Percentiles rank a stretch among this genome's conserved stretches.
phyloP scores from a whole-genome alignment of 805 yeast species.

The Cephaloascus fragrans region DNA sequence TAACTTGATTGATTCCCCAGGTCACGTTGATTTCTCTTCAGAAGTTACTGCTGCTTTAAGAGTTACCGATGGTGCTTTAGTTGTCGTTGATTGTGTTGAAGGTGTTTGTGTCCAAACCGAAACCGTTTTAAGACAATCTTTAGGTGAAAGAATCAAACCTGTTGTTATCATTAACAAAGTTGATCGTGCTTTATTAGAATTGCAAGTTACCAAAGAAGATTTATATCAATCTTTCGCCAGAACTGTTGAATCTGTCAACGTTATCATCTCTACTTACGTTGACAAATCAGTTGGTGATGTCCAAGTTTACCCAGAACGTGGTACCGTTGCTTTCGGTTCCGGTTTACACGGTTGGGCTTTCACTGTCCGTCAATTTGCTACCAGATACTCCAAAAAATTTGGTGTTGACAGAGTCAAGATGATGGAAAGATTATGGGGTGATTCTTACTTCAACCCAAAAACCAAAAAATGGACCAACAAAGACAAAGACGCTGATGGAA shows the following conservation, averaged over 20 bases:
- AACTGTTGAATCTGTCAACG: conserved; percentile 99
- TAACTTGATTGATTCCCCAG: conserved; percentile 99
- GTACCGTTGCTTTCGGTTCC: conserved; percentile 99
- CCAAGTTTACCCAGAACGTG: conserved; percentile 97
- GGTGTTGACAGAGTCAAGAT: conserved; percentile 97
- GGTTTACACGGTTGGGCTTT: conserved; percentile 99
- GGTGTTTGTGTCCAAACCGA: conserved; percentile 99
- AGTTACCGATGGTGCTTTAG: conserved; percentile 99
- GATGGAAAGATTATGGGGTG: conserved; percentile 99
- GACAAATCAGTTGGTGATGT: conserved; percentile 89
- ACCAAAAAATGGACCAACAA: conserved; percentile 99
- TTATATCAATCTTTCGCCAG: conserved; percentile 96
- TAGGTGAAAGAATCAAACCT: conserved; percentile 99
- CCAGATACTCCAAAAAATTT: conserved; percentile 97
- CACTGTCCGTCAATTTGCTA: conserved; percentile 98
- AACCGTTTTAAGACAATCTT: conserved; percentile 97
- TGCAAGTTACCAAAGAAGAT: conserved; percentile 98
- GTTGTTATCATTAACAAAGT: conserved; percentile 98
- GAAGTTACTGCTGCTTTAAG: conserved; percentile 99
- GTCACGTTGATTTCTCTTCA: conserved; percentile 99
- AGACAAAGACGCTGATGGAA: conserved; percentile 92
- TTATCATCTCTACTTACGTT: conserved; percentile 89
- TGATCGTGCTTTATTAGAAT: conserved; percentile 98
- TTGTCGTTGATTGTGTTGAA: conserved; percentile 97
- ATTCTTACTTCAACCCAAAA: conserved; percentile 99